Evolutionary conservation across 306 rosid species (phyloP).

Genomic region (Trifolium repens): DNA sequence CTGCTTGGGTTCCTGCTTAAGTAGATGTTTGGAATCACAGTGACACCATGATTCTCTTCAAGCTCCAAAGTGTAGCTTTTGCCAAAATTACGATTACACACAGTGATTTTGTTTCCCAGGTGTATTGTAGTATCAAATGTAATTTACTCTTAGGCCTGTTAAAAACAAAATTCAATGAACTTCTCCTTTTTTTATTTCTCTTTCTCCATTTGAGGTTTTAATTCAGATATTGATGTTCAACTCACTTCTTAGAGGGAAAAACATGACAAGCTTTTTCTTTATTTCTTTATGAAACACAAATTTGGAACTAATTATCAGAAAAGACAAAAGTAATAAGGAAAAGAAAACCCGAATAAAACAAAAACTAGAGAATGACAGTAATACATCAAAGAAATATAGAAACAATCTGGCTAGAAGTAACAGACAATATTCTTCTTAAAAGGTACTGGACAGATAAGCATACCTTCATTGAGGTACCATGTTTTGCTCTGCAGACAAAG

Average conservation of each 20-base stretch:
- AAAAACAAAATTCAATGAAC: not conserved
- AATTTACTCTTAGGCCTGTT: constrained; percentile 15
- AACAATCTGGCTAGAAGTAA: not conserved
- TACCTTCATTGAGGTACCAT: not conserved
- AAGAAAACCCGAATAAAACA: not conserved
- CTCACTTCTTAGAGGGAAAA: constrained; percentile 27
- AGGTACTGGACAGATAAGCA: not conserved
- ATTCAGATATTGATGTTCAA: constrained; percentile 20
- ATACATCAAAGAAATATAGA: not conserved
- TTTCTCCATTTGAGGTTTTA: constrained; percentile 3
- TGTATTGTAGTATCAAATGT: constrained; percentile 14
- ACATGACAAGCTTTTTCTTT: not conserved
- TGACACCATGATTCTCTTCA: too few relatives aligned
- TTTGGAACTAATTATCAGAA: constrained; percentile 2
- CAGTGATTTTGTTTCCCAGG: not conserved
- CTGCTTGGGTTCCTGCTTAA: constrained; percentile 73
- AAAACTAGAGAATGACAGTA: constrained; percentile 1
- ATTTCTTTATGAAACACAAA: not conserved
- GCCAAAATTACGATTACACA: too few relatives aligned
- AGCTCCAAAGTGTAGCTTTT: too few relatives aligned
- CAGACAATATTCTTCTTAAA: not conserved
- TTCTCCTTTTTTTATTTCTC: not conserved
- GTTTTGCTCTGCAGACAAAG: constrained; percentile 26
- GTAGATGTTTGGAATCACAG: not conserved
- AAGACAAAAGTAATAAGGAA: not conserved